A percentile compares a stretch with the other conserved stretches of the same genome.
Evolutionary conservation across 75 land plant species (phyloP).

Genomic region (Pinus taeda): DNA sequence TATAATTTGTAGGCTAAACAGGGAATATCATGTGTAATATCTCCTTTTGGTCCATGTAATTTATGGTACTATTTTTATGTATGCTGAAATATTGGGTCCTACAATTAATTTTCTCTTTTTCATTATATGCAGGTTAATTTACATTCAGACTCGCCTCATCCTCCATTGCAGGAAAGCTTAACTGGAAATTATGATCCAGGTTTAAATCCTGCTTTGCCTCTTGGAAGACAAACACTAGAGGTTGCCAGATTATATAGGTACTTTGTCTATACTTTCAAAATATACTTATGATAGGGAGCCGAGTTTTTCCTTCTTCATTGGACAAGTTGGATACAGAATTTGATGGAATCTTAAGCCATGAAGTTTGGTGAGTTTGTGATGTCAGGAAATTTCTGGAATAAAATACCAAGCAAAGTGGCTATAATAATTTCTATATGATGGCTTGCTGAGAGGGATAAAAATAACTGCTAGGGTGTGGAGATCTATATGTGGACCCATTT

Average conservation of each 20-base stretch:
- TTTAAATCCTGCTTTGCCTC: slow-evolving; percentile 29
- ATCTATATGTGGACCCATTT: neutral
- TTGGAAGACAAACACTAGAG: slow-evolving; percentile 27
- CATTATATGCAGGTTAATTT: slow-evolving; percentile 32
- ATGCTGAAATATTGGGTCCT: neutral
- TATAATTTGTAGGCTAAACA: neutral
- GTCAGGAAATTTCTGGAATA: neutral
- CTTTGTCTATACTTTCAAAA: neutral
- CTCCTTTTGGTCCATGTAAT: neutral
- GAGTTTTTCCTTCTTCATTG: neutral
- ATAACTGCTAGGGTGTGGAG: neutral
- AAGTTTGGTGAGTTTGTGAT: neutral
- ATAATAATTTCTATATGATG: neutral
- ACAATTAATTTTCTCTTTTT: neutral
- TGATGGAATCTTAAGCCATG: neutral
- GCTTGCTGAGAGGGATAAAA: neutral
- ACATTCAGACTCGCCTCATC: slow-evolving; percentile 28
- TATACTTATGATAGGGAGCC: neutral
- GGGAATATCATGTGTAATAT: neutral
- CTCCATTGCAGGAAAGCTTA: slow-evolving; percentile 19
- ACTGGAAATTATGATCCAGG: slow-evolving; percentile 37
- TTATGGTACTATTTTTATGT: neutral
- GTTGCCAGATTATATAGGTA: slow-evolving; percentile 33
- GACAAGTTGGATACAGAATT: neutral
- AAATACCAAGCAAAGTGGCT: neutral